Conservation (phyloP, 148 eudicot genomes). For the Bassia scoparia region DNA sequence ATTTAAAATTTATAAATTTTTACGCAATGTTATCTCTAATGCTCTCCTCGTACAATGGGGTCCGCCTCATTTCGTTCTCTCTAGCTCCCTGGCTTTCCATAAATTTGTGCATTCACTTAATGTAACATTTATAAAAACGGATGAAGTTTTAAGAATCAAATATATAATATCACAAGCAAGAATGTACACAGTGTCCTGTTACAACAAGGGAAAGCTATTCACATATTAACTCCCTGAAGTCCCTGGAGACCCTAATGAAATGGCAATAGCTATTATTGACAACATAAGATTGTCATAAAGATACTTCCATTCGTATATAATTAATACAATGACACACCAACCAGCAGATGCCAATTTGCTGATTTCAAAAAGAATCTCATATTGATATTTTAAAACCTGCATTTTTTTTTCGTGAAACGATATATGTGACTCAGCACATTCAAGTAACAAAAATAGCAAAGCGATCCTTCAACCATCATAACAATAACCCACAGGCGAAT, state of each 20-base stretch:
- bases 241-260: neutral
- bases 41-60: no score
- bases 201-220: neutral
- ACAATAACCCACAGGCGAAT: conserved; percentile 3
- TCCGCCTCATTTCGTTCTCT: no score
- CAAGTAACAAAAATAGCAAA: neutral
- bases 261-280: no score
- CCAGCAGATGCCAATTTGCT: neutral
- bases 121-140: no score
- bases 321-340: neutral
- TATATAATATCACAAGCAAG: neutral
- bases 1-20: no score
- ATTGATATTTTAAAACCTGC: neutral
- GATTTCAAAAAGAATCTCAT: neutral
- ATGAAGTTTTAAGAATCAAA: neutral
- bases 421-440: neutral
- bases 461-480: neutral
- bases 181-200: neutral
- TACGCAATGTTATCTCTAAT: no score
- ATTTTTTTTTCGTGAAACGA: neutral
- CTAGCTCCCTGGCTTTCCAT: no score
- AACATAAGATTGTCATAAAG: neutral
- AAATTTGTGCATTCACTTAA: no score
- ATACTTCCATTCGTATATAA: neutral
- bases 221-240: neutral